Evolutionary conservation across 345 rosid genomes (phyloP), one percentile per base, ranked within the genome.

Genomic region (Viola odorata): DNA sequence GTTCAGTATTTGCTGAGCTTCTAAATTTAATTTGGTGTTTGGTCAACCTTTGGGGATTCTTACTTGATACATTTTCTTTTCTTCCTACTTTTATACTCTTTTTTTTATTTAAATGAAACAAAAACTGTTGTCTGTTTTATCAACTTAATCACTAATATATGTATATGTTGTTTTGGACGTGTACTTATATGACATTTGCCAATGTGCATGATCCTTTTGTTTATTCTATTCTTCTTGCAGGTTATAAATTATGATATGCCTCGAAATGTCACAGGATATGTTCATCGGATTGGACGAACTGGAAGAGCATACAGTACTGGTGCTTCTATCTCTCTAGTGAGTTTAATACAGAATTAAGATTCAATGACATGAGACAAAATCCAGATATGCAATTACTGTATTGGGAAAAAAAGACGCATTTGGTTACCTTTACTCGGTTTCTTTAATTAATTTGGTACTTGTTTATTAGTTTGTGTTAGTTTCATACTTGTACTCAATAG

Each of bases 201-300:
- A 37, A 3, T 23, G 3, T 14, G 6, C 6, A 8, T 11, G 6
- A 14, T 4, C 7, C 48, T 17, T 53, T 45, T 6, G 37, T 13
- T 6, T 41, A 4, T 3, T 32, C 36, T 48, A 41, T 7, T 53
- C 17, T n/a, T 50, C 41, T 36, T 72, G 49, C 84, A 92, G 94
- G 96, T 87, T 56, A 75, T 92, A 70, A 92, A 87, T 73, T 87
- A 71, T 64, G 94, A 92, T 39, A 87, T 89, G 96, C 97, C 97
- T 73, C 78, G 16, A 62, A 78, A 66, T 79, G 84, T 73, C 49
- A 72, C 74, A 6, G 95, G 97, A 54, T 92, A 92, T 75, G 77
- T 87, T 9, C 98, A 92, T 80, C 81, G 95, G 63, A 87, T 92
- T 81, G 96, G 98, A 60, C 90, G 96, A 41, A 87, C 97, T 65